Conservation (phyloP, 2,329 filamentous ascomycete species). For the Sclerotinia subarctica region DNA sequence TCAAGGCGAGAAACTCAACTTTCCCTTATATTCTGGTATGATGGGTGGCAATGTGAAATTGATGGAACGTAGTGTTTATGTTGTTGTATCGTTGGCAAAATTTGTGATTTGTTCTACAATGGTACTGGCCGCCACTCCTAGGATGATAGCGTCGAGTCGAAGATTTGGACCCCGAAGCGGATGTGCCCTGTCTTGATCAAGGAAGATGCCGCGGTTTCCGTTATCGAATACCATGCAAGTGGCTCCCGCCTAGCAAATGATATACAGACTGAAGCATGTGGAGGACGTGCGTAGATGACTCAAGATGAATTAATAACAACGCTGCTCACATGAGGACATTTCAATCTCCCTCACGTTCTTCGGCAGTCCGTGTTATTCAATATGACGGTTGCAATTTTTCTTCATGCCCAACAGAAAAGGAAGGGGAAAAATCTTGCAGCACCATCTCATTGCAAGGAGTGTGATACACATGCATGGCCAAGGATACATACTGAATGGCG, state of each 20-base stretch:
- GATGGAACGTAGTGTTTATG: background rate
- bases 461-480: slow-evolving; percentile 15
- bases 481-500: slow-evolving; percentile 2
- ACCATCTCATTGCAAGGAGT: background rate
- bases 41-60: slow-evolving; percentile 12
- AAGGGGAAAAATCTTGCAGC: background rate
- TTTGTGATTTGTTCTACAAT: background rate
- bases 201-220: slow-evolving; percentile 14
- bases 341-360: background rate
- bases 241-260: slow-evolving; percentile 2
- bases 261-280: slow-evolving; percentile 9
- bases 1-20: background rate
- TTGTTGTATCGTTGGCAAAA: background rate
- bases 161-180: slow-evolving; percentile 9
- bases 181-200: background rate
- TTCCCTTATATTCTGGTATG: background rate
- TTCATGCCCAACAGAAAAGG: background rate
- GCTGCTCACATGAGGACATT: background rate
- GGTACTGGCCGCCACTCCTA: slow-evolving; percentile 12
- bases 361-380: background rate
- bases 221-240: slow-evolving; percentile 21
- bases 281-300: slow-evolving; percentile 2
- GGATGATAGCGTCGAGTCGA: slow-evolving; percentile 5
- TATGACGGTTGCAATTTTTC: background rate
- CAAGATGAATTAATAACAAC: background rate